These are phyloP conservation scores for Holtermanniella nyarrowii DNA, from an alignment of 768 basidiomycete species.

Conservation along the genomic window DNA sequence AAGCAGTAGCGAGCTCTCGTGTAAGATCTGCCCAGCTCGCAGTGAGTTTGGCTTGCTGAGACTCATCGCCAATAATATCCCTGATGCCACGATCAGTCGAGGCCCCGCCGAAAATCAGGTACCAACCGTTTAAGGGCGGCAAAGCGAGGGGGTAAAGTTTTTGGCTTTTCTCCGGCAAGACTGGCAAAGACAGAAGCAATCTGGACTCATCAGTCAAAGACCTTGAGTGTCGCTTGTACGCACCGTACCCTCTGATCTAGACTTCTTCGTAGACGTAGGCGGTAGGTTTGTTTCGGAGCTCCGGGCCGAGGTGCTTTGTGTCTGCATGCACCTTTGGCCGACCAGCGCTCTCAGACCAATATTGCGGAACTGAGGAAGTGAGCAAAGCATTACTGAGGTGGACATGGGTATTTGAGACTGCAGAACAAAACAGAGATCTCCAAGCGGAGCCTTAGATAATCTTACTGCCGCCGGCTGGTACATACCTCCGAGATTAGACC, in stretches of 20 bases:
- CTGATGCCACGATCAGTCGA: constrained; percentile 1
- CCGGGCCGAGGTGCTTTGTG: too few relatives aligned
- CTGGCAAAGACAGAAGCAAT: constrained; percentile 49
- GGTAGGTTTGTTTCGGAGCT: too few relatives aligned
- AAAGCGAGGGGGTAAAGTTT: constrained; percentile 52
- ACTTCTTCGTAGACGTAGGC: too few relatives aligned
- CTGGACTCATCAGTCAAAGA: constrained; percentile 16
- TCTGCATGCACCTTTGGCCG: neutral
- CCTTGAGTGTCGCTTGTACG: neutral
- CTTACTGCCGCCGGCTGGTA: too few relatives aligned
- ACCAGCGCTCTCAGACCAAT: too few relatives aligned
- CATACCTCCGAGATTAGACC: too few relatives aligned
- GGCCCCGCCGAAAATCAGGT: neutral
- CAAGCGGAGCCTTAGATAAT: too few relatives aligned
- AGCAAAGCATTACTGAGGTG: too few relatives aligned
- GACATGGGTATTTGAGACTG: too few relatives aligned
- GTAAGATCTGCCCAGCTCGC: constrained; percentile 22
- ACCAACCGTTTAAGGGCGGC: constrained; percentile 48
- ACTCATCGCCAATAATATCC: constrained; percentile 19
- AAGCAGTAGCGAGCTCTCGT: constrained; percentile 26
- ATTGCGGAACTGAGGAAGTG: too few relatives aligned
- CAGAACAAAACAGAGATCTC: too few relatives aligned
- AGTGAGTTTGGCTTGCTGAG: constrained; percentile 16
- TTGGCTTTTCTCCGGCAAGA: constrained; percentile 42
- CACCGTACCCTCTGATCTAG: neutral